phyloP scores from a whole-genome alignment of 805 yeast species.

The Kuraishia piskuri region DNA sequence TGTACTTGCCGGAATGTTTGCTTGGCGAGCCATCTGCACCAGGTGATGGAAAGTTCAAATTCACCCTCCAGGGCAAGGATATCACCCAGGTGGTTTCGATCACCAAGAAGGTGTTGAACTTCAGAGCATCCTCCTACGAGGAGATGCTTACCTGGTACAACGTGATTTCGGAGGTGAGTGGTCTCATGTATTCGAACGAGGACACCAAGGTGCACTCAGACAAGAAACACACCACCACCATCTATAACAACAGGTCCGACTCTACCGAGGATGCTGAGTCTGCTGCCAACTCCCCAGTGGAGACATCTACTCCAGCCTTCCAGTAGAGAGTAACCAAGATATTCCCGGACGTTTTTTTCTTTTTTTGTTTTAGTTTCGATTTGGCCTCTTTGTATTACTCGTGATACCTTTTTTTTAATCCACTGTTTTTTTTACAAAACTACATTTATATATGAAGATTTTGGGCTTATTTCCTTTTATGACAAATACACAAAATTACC shows the following conservation, averaged over 20 bases:
- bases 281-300: neutral
- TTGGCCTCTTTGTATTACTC: neutral
- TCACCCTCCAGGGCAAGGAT: slow-evolving; percentile 36
- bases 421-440: too few relatives aligned
- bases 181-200: slow-evolving; percentile 12
- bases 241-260: neutral
- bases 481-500: too few relatives aligned
- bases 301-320: neutral
- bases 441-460: too few relatives aligned
- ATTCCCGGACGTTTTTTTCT: too few relatives aligned
- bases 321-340: neutral
- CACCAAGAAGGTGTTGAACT: slow-evolving; percentile 22
- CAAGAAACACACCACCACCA: neutral
- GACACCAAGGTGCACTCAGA: slow-evolving; percentile 5
- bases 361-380: too few relatives aligned
- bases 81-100: slow-evolving; percentile 17
- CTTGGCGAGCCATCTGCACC: slow-evolving; percentile 24
- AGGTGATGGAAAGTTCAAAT: slow-evolving; percentile 27
- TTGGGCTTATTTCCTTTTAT: too few relatives aligned
- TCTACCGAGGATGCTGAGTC: neutral
- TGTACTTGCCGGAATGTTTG: slow-evolving; percentile 38
- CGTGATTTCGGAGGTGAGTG: slow-evolving; percentile 23
- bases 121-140: slow-evolving; percentile 34
- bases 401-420: neutral
- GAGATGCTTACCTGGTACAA: slow-evolving; percentile 40